A percentile compares a stretch with the other conserved stretches of the same genome.
phyloP scores from a whole-genome alignment of 2,329 filamentous ascomycete genomes.

The Xylaria polymorpha region DNA sequence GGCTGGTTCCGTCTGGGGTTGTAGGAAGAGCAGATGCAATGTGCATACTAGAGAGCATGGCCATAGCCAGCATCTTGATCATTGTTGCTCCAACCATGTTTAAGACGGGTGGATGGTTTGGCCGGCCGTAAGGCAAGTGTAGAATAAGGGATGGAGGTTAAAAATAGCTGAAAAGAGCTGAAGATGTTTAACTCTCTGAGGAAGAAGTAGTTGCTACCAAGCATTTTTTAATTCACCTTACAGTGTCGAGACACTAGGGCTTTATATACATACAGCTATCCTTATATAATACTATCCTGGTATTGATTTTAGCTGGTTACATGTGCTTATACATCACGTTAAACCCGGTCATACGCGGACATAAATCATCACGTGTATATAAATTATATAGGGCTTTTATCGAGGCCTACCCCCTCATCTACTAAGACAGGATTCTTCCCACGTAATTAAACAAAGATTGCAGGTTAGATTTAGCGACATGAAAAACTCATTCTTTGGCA shows the following conservation, averaged over 20 bases:
- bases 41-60: conserved; percentile 15
- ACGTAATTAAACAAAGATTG: no score
- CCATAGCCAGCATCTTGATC: conserved; percentile 16
- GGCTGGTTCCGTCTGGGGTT: background rate
- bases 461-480: no score
- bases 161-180: background rate
- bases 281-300: background rate
- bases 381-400: no score
- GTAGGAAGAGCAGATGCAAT: conserved; percentile 11
- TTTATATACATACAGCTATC: background rate
- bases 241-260: background rate
- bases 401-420: background rate
- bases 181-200: background rate
- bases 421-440: background rate
- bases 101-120: background rate
- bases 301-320: conserved; percentile 2
- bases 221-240: conserved; percentile 3
- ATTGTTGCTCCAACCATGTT: conserved; percentile 15
- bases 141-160: conserved; percentile 1
- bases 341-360: no score
- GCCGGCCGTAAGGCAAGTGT: no score
- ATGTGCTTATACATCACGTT: no score
- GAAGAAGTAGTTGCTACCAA: background rate
- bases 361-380: no score
- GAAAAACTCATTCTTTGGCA: no score